Evolutionary conservation across 257 asterid species (phyloP), one percentile per base, ranked within the genome.

Genomic region (Nicotiana otophora): DNA sequence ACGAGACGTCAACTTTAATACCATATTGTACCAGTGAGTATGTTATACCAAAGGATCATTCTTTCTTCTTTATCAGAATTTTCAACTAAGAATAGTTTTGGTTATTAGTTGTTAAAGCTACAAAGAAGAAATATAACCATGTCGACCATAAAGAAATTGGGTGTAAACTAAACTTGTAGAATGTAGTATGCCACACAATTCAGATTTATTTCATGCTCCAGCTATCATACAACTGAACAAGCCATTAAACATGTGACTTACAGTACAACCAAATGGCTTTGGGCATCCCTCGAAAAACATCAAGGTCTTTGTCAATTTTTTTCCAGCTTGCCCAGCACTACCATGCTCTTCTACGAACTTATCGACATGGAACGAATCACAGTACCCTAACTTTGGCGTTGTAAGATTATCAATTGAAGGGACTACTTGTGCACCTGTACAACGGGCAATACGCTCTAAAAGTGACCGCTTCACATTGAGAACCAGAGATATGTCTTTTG

Each of bases 201-300:
- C 80, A 74, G 42, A 74, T 48, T 74, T 74, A 74, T 74, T 48
- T 23, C 80, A 74, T 74, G 42, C 62, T 26, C 42, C 42, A 74
- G 80, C 42, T 74, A 23, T 26, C 23, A 51, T 74, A 74, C 70
- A 30, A 64, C 70, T 64, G 39, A 64, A 30, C 70, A 64, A 74
- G 80, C 62, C 42, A 74, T 26, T 54, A 74, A 74, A 48, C 82
- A 83, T 82, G 68, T 63, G 53, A 87, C 97, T 86, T 90, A 96
- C 99, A 84, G 98, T 96, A 92, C 89, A 96, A 74, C 99, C 98
- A 67, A 92, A 91, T 58, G 99, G 98, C 91, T 90, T 94, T 53
- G 98, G 99, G 87, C 99, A 96, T 84, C 94, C 99, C 83, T 96
- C 98, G 87, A 96, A 96, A 85, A 85, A 96, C 99, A 96, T 96